Percentiles rank a stretch among this genome's conserved stretches.
Evolutionary conservation across 305 asterid species (phyloP).

Genomic region (Fraxinus ornus): DNA sequence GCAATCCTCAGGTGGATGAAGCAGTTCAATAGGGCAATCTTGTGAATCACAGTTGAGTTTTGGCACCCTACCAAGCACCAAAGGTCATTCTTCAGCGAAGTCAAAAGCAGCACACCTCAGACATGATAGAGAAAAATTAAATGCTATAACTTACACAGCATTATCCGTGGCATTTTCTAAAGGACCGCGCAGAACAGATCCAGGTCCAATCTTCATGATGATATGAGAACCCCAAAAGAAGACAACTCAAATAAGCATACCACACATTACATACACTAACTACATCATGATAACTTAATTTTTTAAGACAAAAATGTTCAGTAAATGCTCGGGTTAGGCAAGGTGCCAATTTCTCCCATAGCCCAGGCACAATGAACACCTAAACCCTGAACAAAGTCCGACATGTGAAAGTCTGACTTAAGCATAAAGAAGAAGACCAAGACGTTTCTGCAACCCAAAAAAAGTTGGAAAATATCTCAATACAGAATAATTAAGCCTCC

Average conservation of each 20-base stretch:
- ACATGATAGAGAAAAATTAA: conserved; percentile 19
- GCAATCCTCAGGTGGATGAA: conserved; percentile 98
- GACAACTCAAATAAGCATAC: conserved; percentile 12
- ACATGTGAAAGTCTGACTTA: not conserved
- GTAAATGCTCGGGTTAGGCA: not conserved
- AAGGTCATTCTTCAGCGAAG: conserved; percentile 16
- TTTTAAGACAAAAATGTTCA: conserved; percentile 12
- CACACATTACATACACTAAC: conserved; percentile 5
- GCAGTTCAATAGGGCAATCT: conserved; percentile 84
- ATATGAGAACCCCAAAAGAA: conserved; percentile 24
- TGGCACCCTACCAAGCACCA: conserved; percentile 59
- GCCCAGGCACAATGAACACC: conserved; percentile 3
- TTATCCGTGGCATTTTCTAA: conserved; percentile 64
- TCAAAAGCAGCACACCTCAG: conserved; percentile 6
- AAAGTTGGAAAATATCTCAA: not conserved
- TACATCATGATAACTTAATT: conserved; percentile 4
- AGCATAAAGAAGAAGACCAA: not conserved
- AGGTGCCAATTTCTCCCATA: not conserved
- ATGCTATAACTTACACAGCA: conserved; percentile 69
- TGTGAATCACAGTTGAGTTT: conserved; percentile 67
- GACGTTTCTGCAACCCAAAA: not conserved
- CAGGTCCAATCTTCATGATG: conserved; percentile 82
- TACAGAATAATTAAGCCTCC: not conserved
- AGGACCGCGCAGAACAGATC: conserved; percentile 92
- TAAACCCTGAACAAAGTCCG: not conserved